Evolutionary conservation across 352 stramenopile species (phyloP), one percentile per base, ranked within the genome.

Genomic region (Vaucheria bursata): DNA sequence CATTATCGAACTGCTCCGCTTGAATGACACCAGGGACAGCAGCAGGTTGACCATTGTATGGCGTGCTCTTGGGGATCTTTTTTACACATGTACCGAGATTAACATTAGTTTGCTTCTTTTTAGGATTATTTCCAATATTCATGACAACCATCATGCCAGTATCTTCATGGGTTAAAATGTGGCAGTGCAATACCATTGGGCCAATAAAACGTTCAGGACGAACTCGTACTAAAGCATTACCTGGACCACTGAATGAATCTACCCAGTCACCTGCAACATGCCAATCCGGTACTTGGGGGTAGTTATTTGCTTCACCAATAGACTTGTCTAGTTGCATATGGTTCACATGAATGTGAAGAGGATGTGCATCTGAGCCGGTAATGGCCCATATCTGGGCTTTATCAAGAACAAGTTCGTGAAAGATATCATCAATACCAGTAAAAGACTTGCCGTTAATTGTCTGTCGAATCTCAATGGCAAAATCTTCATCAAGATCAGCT

Each of bases 281-380:
- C 77, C 77, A 82, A 3, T 66, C 77, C 0, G 70, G 70, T 0
- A 82, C 50, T 4, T 74, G 59, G 34, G 34, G 0, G 2, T 68
- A 66, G 1, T 67, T 73, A 31, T 73, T 64, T 31, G 2, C 53
- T 2, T 31, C 2, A 31, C 31, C 37, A 1, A 82, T 64, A 12
- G 31, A 35, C n/a, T n/a, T n/a, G 35, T 8, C 40, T 35, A 75
- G 75, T 66, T 82, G 70, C 50, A 82, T 38, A 40, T 82, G 77
- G 53, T 82, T 82, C 2, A 82, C 71, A 66, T 82, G 77, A 37
- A 82, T 68, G 77, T 82, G 77, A 65, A 82, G 71, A 5, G 77
- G 77, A 73, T 82, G 77, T 32, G 49, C 35, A 2, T 31, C 29
- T 4, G 77, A 82, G 1, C 77, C 77, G 36, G 66, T 5, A 25